Base-by-base conservation (phyloP, 176 grass and related monocot species). In the Carex kokanica region DNA sequence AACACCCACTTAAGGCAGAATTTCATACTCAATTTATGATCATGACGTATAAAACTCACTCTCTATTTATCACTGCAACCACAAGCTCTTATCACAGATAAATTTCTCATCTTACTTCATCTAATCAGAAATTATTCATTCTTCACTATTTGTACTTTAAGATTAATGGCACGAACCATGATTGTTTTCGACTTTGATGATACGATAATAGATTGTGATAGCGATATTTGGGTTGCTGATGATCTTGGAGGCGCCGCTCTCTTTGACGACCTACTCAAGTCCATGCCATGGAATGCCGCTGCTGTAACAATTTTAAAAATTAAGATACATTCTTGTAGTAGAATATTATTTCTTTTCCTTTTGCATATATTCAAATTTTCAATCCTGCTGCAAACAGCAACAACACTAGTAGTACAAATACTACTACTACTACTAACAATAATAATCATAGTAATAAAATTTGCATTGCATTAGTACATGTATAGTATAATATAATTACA, bases 191-290 rank as follows among this genome's bases (percentile, higher is more conserved):
- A 89, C 67, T 89, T 89, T 15, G 87, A 89, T 23, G 74, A 89
- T 40, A 89, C 87, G 27, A 89, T 89, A 45, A 85, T 85, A 60
- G 87, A 89, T 72, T 89, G 87, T 17, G 84, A 90, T 55, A 90
- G 72, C n/a, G 84, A 90, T 55, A 18, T 25, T 0, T 79, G 71
- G 60, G 64, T 86, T 16, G 80, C 83, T 0, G 72, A 71, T 17
- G 84, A 83, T 63, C 80, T 89, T 34, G 84, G 88, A 53, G 79
- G 15, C 18, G 49, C 64, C 23, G 13, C 13, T 55, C 80, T 51
- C 20, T 90, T 67, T 64, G 18, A 81, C 55, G 47, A 77, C 68
- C 87, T 89, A 6, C 47, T 89, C 23, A 55, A 65, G 40, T 81
- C 55, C 16, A 78, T 89, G 78, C 57, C 88, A 15, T 86, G 82